A percentile compares a stretch with the other conserved stretches of the same genome.
Conservation (phyloP, 129 eudicot genomes). For the Arctium minus region DNA sequence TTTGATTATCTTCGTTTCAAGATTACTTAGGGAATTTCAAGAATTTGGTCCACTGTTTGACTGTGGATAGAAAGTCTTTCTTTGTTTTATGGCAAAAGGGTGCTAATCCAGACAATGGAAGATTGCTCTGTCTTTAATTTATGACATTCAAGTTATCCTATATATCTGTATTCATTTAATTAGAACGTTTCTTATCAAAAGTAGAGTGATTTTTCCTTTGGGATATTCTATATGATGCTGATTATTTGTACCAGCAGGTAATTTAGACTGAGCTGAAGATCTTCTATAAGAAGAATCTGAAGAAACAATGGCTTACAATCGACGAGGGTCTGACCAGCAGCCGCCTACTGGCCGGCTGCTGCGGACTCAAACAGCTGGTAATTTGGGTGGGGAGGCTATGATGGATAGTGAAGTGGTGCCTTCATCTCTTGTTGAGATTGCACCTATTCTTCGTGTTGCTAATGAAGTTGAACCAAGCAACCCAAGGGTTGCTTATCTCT, state of each 20-base stretch:
- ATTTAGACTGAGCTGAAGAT: conserved; percentile 28
- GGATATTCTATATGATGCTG: conserved; percentile 2
- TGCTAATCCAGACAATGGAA: background rate
- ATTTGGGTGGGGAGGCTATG: conserved; percentile 76
- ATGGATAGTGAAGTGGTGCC: conserved; percentile 93
- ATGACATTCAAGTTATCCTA: background rate
- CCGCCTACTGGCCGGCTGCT: conserved; percentile 50
- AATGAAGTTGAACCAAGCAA: conserved; percentile 83
- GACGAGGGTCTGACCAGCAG: conserved; percentile 59
- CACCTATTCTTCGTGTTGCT: conserved; percentile 94
- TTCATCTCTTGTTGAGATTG: conserved; percentile 80
- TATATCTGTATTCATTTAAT: background rate
- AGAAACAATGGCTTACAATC: conserved; percentile 61
- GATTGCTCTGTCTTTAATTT: background rate
- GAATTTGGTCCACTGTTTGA: background rate
- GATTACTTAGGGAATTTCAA: background rate
- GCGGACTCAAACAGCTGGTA: conserved; percentile 85
- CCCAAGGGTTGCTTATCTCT: conserved; percentile 87
- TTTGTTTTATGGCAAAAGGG: background rate
- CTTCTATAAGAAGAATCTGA: conserved; percentile 24
- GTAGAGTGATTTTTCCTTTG: background rate
- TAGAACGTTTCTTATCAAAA: background rate
- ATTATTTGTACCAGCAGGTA: conserved; percentile 24
- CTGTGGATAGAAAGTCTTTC: background rate
- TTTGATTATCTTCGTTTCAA: background rate